Conservation (phyloP, 78 protist genomes). For the Dictyostelium brefeldianum region DNA sequence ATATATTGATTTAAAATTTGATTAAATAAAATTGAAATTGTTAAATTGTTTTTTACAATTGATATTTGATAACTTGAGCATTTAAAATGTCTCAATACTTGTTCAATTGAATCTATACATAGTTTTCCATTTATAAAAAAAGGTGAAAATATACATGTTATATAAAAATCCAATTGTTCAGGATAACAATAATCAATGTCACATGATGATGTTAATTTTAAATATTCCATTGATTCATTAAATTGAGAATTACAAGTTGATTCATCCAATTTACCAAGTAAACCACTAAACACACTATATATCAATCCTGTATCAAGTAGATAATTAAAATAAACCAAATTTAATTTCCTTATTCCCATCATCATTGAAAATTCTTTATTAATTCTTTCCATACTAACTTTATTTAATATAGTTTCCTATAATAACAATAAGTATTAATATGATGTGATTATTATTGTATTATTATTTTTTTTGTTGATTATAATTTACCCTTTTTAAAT, state of each 20-base stretch:
- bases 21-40: neutral
- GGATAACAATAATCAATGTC: too few relatives aligned
- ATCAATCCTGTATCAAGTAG: constrained; percentile 38
- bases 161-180: neutral
- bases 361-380: constrained; percentile 9
- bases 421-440: neutral
- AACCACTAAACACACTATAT: neutral
- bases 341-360: neutral
- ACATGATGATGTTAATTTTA: neutral
- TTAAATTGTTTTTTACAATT: neutral
- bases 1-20: neutral
- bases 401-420: neutral
- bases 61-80: neutral
- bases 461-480: neutral
- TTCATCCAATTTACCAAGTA: neutral
- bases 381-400: constrained; percentile 65
- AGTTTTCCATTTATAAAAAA: neutral
- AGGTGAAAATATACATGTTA: neutral
- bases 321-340: neutral
- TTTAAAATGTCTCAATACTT: neutral
- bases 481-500: neutral
- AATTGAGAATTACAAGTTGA: neutral
- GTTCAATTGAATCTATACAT: neutral
- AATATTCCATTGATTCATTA: neutral
- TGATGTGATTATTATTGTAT: neutral